phyloP scores from a whole-genome alignment of 192 early-diverging fungal species.

The Entomortierella parvispora region DNA sequence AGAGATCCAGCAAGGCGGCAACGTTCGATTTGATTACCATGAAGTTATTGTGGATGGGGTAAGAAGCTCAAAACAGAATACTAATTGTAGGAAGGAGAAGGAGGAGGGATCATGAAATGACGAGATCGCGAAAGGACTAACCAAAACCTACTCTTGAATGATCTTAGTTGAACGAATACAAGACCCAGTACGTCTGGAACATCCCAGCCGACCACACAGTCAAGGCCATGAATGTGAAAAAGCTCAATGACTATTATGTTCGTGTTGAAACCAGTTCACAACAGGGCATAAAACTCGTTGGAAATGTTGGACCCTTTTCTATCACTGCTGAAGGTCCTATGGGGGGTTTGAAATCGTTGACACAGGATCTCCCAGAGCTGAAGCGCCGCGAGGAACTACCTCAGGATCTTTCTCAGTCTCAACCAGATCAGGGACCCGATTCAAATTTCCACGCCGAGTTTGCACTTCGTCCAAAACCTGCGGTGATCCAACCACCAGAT shows the following conservation, averaged over 20 bases:
- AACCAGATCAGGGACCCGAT: neutral
- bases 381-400: constrained; percentile 5
- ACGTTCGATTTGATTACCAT: constrained; percentile 24
- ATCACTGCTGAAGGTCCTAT: constrained; percentile 6
- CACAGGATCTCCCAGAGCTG: constrained; percentile 3
- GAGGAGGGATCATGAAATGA: neutral
- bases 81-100: no score
- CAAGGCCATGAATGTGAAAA: constrained; percentile 15
- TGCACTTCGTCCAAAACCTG: constrained; percentile 5
- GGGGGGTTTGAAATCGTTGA: neutral
- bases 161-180: constrained; percentile 15
- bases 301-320: constrained; percentile 33
- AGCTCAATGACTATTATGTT: constrained; percentile 25
- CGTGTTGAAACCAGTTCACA: constrained; percentile 23
- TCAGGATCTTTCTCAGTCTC: neutral
- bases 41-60: constrained; percentile 39
- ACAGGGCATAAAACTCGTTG: constrained; percentile 27
- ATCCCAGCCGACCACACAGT: constrained; percentile 15
- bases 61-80: no score
- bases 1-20: constrained; percentile 10
- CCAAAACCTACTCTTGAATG: no score
- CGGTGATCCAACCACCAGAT: neutral
- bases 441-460: constrained; percentile 9
- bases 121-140: neutral
- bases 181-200: constrained; percentile 27